phyloP scores from a whole-genome alignment of 768 basidiomycete species.

The Sutorius australiensis region DNA sequence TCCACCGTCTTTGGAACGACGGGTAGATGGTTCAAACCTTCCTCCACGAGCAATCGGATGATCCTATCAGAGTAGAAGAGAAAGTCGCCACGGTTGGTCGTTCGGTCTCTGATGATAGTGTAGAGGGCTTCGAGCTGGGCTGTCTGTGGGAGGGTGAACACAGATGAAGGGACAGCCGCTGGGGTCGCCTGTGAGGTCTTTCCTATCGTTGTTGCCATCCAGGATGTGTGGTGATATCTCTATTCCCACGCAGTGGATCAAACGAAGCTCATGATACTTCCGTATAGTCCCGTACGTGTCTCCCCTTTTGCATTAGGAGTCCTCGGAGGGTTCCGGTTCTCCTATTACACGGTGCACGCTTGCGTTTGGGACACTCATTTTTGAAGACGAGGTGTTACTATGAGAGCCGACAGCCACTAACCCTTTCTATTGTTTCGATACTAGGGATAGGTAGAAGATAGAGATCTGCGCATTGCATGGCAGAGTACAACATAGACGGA shows the following conservation, averaged over 20 bases:
- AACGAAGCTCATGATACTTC: too few species aligned
- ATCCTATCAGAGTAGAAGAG: constrained; percentile 94
- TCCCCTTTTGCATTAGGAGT: too few species aligned
- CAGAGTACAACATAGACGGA: too few species aligned
- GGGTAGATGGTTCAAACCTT: constrained; percentile 85
- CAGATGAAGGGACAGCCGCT: constrained; percentile 63
- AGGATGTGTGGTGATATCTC: neutral
- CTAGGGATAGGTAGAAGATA: too few species aligned
- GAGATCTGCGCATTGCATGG: too few species aligned
- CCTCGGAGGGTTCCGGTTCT: too few species aligned
- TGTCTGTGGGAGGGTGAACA: constrained; percentile 86
- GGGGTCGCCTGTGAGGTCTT: constrained; percentile 34
- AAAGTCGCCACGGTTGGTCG: constrained; percentile 89
- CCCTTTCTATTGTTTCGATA: too few species aligned
- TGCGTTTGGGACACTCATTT: too few species aligned
- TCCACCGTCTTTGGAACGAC: constrained; percentile 72
- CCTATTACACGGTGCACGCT: too few species aligned
- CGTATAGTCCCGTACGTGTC: too few species aligned
- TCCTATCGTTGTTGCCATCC: constrained; percentile 12
- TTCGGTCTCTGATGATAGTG: constrained; percentile 89
- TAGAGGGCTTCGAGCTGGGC: constrained; percentile 93
- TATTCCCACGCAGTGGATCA: neutral
- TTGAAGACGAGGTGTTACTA: too few species aligned
- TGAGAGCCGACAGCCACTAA: too few species aligned
- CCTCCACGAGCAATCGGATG: constrained; percentile 76